These are phyloP conservation scores for Bacidia rubella DNA, from an alignment of 495 filamentous ascomycete species.

Conservation along the genomic window DNA sequence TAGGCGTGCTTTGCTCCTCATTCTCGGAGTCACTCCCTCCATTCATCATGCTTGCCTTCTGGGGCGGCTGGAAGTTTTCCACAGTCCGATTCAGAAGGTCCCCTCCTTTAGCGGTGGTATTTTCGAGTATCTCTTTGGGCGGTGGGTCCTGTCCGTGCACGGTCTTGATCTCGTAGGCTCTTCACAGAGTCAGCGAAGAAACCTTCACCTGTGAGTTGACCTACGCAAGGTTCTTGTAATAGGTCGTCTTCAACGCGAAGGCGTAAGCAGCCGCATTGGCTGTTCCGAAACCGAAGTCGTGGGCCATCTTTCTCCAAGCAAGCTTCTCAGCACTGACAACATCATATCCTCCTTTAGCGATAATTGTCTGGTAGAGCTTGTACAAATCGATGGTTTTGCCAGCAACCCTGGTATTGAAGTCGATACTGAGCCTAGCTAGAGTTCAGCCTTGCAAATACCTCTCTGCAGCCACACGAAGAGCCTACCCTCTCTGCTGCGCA, in stretches of 20 bases:
- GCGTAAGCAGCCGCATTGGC: slow-evolving; percentile 57
- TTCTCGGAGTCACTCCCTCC: slow-evolving; percentile 42
- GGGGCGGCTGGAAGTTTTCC: slow-evolving; percentile 48
- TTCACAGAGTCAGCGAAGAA: slow-evolving; percentile 15
- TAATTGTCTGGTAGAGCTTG: slow-evolving; percentile 55
- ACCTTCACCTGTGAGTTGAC: slow-evolving; percentile 9
- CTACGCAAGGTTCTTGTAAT: slow-evolving; percentile 67
- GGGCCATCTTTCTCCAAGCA: slow-evolving; percentile 60
- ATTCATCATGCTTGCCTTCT: slow-evolving; percentile 10
- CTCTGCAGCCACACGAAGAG: neutral
- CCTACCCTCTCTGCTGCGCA: neutral
- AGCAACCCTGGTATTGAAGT: slow-evolving; percentile 61
- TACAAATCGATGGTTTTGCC: slow-evolving; percentile 54
- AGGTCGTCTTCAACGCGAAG: slow-evolving; percentile 65
- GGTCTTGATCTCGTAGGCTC: slow-evolving; percentile 66
- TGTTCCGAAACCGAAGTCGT: slow-evolving; percentile 46
- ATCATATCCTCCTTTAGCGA: slow-evolving; percentile 65
- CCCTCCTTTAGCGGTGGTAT: slow-evolving; percentile 59
- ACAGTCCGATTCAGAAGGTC: slow-evolving; percentile 60
- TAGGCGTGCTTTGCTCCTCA: slow-evolving; percentile 45
- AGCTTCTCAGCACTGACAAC: slow-evolving; percentile 65
- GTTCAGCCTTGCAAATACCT: slow-evolving; percentile 21
- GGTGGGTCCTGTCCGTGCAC: slow-evolving; percentile 61
- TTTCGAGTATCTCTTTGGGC: slow-evolving; percentile 68
- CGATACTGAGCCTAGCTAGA: slow-evolving; percentile 45